These are phyloP conservation scores for Candida verbasci DNA, from an alignment of 805 yeast genomes.

Conservation along the genomic window DNA sequence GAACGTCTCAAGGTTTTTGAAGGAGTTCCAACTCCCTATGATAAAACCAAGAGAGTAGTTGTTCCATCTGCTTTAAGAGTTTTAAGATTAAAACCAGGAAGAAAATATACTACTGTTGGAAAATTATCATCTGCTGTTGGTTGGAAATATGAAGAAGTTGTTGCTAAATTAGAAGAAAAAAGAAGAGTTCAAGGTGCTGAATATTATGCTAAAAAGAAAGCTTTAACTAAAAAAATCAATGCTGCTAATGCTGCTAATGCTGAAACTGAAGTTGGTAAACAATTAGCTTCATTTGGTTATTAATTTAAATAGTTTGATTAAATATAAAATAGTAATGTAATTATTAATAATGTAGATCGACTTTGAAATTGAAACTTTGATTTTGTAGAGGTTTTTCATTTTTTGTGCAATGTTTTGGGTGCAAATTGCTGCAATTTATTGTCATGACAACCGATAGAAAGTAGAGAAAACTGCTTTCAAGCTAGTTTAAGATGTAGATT, in stretches of 20 bases:
- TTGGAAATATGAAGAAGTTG: constrained; percentile 99
- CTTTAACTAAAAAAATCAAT: constrained; percentile 86
- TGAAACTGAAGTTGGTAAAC: constrained; percentile 84
- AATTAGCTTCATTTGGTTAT: constrained; percentile 97
- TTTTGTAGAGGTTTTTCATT: too few species aligned
- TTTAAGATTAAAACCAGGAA: constrained; percentile 98
- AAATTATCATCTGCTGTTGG: constrained; percentile 96
- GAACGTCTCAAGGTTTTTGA: constrained; percentile 99
- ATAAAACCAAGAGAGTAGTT: constrained; percentile 99
- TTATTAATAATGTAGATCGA: too few species aligned
- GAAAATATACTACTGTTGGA: constrained; percentile 98
- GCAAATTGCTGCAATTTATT: too few species aligned
- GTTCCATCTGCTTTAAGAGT: constrained; percentile 99
- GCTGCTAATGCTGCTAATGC: constrained; percentile 86
- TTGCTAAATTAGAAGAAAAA: constrained; percentile 97
- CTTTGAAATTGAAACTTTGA: too few species aligned
- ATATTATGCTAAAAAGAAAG: constrained; percentile 97
- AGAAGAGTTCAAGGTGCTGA: constrained; percentile 98
- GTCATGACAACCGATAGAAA: too few species aligned
- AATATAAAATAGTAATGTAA: too few species aligned
- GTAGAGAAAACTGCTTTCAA: too few species aligned
- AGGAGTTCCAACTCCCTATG: constrained; percentile 99
- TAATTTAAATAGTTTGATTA: constrained; percentile 39
- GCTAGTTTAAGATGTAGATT: too few species aligned
- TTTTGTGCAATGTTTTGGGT: too few species aligned